Base-by-base conservation (phyloP, 2,329 filamentous ascomycete species). In the Pestalotiopsis fici region DNA sequence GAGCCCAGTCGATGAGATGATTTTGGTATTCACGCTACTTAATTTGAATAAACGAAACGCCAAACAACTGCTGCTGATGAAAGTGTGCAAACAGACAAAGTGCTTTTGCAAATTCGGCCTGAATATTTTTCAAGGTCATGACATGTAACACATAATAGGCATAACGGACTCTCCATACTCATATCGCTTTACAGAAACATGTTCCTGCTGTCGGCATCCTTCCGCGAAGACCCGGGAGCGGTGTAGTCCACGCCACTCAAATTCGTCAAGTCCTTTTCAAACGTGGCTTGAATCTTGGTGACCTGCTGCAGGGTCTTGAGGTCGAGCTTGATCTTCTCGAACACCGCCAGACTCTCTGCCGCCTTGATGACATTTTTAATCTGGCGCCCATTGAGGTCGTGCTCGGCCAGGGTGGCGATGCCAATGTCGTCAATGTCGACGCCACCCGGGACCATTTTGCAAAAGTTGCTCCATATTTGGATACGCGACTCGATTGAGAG, bases 351-450 rank as follows among this genome's bases (percentile, higher is more conserved):
- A 60, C 73, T 75, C 69, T 77, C 74, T 11, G 72, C 73, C 2
- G 71, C 73, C 68, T 74, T 77, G 69, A 79, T 67, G 9, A 76
- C 67, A 66, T 78, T 79, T 66, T 75, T 75, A 67, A 78, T 79
- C 70, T 78, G 76, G n/a, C 77, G 71, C 2, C 77, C 76, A 68
- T 79, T 78, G 28, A 78, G 65, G 0, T 72, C 67, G 55, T 75
- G 71, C 59, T 69, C 60, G 0, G 74, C 71, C 3, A 75, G 67
- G 5, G 35, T 59, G 6, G 69, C 67, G 3, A 77, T 62, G 1
- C 67, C 70, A 3, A 62, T 28, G 23, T 73, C 71, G 59, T 72
- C 66, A 7, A 73, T 55, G 28, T 69, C 69, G 1, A 71, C 71
- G 47, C 71, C 71, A 57, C 72, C 74, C 6, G 71, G 72, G 25